Conservation (phyloP, 495 filamentous ascomycete species). For the Penicillium steckii region DNA sequence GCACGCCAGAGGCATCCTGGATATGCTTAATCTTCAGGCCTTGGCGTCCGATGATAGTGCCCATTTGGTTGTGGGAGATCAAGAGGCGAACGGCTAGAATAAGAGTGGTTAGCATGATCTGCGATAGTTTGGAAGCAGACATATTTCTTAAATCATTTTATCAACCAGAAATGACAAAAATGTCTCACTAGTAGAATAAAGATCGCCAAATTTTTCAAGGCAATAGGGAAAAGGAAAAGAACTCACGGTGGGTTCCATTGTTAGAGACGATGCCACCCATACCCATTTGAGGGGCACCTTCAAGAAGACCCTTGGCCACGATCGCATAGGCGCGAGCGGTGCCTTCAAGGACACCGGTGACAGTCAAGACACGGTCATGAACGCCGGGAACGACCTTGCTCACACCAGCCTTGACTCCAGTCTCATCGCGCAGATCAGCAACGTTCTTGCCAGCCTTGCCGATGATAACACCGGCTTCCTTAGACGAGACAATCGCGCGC, state of each 20-base stretch:
- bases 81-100: constrained; percentile 84
- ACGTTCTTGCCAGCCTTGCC: constrained; percentile 99
- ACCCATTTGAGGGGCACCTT: constrained; percentile 90
- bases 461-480: constrained; percentile 98
- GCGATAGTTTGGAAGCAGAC: neutral
- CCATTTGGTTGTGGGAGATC: constrained; percentile 99
- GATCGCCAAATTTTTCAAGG: neutral
- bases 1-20: constrained; percentile 92
- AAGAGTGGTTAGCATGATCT: neutral
- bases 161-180: neutral
- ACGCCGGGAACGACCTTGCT: constrained; percentile 98
- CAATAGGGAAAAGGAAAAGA: constrained; percentile 1
- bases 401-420: constrained; percentile 94
- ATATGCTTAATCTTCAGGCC: constrained; percentile 99
- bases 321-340: constrained; percentile 90
- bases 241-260: constrained; percentile 93
- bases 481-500: constrained; percentile 95
- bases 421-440: constrained; percentile 93
- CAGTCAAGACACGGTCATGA: constrained; percentile 93
- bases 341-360: constrained; percentile 81
- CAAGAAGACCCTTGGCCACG: constrained; percentile 84
- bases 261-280: constrained; percentile 85
- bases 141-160: neutral
- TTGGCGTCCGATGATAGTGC: constrained; percentile 94
- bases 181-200: neutral